These are phyloP conservation scores for Kregervanrija pseudodelftensis DNA, from an alignment of 805 yeast species.

Conservation along the genomic window DNA sequence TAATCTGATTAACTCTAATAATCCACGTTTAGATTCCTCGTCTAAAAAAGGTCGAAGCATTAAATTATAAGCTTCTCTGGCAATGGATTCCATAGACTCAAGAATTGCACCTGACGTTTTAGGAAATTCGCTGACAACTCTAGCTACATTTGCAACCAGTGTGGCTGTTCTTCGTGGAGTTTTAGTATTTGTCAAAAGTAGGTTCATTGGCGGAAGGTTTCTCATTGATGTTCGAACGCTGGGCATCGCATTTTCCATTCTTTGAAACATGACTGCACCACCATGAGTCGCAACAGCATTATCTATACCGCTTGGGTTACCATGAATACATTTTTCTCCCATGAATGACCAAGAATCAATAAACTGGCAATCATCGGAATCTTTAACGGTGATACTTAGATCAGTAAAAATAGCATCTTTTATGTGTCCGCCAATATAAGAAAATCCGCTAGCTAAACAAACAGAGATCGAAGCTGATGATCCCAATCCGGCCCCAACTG, in stretches of 20 bases:
- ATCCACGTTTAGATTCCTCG: constrained; percentile 30
- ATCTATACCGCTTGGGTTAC: constrained; percentile 95
- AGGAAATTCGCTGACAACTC: constrained; percentile 46
- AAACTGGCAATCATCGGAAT: constrained; percentile 41
- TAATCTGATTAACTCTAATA: constrained; percentile 61
- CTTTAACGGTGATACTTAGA: constrained; percentile 29
- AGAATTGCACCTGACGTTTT: constrained; percentile 50
- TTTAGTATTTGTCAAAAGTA: constrained; percentile 76
- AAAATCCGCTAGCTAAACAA: constrained; percentile 69
- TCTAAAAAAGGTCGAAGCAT: constrained; percentile 49
- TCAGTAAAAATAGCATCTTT: constrained; percentile 28
- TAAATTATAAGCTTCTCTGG: constrained; percentile 63
- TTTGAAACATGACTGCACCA: constrained; percentile 88
- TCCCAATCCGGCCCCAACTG: constrained; percentile 96
- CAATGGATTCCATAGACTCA: constrained; percentile 68
- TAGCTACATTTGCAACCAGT: constrained; percentile 70
- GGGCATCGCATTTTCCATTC: constrained; percentile 49
- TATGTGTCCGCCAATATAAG: constrained; percentile 52
- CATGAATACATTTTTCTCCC: constrained; percentile 94
- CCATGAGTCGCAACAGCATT: constrained; percentile 95
- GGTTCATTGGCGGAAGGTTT: constrained; percentile 64
- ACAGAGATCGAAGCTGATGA: constrained; percentile 90
- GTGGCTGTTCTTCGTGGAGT: constrained; percentile 85
- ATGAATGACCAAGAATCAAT: constrained; percentile 84
- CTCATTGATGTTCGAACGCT: constrained; percentile 62